These are phyloP conservation scores for Apiotrichum brassicae DNA, from an alignment of 1,284 basidiomycete genomes.

Conservation along the genomic window DNA sequence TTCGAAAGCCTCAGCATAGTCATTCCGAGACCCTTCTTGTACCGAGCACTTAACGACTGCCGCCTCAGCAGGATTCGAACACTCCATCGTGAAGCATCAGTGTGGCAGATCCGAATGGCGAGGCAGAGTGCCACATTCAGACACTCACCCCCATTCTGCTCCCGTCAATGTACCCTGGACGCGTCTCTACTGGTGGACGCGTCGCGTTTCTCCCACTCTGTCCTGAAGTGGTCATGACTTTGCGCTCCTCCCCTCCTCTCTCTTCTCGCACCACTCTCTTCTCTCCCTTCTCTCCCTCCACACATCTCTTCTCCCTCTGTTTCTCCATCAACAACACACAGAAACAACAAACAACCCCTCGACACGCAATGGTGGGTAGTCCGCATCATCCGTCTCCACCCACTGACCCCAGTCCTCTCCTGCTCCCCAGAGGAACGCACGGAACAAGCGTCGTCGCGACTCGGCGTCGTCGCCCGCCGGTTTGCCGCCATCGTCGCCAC, in stretches of 20 bases:
- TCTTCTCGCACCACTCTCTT: background rate
- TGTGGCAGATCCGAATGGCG: too few relatives aligned
- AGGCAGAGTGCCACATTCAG: too few relatives aligned
- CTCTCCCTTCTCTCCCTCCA: background rate
- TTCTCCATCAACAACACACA: background rate
- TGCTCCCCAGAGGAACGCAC: background rate
- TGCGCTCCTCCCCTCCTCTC: background rate
- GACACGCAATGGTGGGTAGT: background rate
- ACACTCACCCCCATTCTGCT: too few relatives aligned
- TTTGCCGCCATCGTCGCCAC: constrained; percentile 35
- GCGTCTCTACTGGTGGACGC: background rate
- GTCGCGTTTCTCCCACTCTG: background rate
- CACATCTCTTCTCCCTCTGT: background rate
- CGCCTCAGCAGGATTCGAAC: too few relatives aligned
- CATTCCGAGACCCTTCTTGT: too few relatives aligned
- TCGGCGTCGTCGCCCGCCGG: constrained; percentile 15
- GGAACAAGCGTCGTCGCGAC: constrained; percentile 12
- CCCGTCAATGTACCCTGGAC: background rate
- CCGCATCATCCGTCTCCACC: background rate
- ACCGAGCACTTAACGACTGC: too few relatives aligned
- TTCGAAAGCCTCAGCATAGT: too few relatives aligned
- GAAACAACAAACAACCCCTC: background rate
- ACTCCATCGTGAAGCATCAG: background rate
- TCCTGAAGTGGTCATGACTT: too few relatives aligned
- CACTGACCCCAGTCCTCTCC: background rate